Evolutionary conservation across 106 monocot genomes (phyloP).

Genomic region (Cymbidium sinense): DNA sequence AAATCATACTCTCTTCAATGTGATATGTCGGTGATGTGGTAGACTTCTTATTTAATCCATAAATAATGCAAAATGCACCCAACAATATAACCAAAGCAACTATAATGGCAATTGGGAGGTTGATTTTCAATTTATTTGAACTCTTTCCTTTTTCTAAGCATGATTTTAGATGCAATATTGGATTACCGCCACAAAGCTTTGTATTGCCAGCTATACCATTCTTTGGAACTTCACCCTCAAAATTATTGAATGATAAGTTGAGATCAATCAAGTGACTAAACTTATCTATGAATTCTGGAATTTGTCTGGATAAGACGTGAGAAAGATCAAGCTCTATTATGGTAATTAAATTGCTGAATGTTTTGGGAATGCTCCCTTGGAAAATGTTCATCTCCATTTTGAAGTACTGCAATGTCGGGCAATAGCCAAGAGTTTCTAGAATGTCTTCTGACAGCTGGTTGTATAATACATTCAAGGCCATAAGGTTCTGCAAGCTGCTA

Average conservation of each 20-base stretch:
- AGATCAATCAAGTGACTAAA: no score
- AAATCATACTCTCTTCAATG: no score
- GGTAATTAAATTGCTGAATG: no score
- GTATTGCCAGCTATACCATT: slow-evolving; percentile 20
- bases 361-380: slow-evolving; percentile 25
- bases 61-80: no score
- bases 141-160: background rate
- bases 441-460: slow-evolving; percentile 31
- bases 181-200: slow-evolving; percentile 25
- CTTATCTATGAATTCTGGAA: no score
- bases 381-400: slow-evolving; percentile 26
- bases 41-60: no score
- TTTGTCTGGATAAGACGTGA: no score
- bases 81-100: background rate
- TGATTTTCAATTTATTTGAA: background rate
- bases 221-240: no score
- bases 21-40: no score
- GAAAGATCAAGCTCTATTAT: no score
- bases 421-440: slow-evolving; percentile 21
- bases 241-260: no score
- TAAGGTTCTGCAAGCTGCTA: slow-evolving; percentile 19
- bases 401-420: slow-evolving; percentile 19
- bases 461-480: slow-evolving; percentile 10
- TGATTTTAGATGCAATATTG: no score
- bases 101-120: background rate